Evolutionary conservation across 768 basidiomycete species (phyloP), one percentile per base, ranked within the genome.

Genomic region (Leccinum barrowsii): DNA sequence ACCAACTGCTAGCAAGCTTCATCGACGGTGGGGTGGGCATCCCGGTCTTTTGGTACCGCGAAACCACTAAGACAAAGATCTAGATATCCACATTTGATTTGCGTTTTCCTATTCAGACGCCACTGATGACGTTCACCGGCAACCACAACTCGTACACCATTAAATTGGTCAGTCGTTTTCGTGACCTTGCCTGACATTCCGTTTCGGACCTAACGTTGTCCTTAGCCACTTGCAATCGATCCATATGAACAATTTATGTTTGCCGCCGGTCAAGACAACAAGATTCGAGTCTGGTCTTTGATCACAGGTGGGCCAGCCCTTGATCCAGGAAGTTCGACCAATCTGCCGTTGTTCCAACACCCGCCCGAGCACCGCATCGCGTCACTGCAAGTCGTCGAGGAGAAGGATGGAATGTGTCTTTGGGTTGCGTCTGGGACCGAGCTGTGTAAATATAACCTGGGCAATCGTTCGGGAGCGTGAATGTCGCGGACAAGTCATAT

Each of bases 281-380:
- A 77, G 32, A 79, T 91, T 58, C 82, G 87, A 22, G 80, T 79
- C 3, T 92, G 90, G 90, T 87, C 87, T 11, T 68, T 91, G 8
- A 76, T 70, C 15, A 81, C 79, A 7, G 89, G 87, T 5, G 72
- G 71, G 22, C 59, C 58, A 12, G 60, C 67, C 21, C 65, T 74
- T 40, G 35, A 68, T 57, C 49, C 67, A 21, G 44, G 42, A 55
- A 49, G 30, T 21, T 30, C 52, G 3, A 26, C 22, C 26, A 21
- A 55, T 50, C 59, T 49, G 37, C 21, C 75, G 68, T 61, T 75
- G 76, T 44, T 78, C 79, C 54, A 63, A 56, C 13, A 56, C 63
- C 17, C 57, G 55, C 57, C 82, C 77, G 68, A 60, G 72, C 21
- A 70, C 3, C 76, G 74, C 1, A 66, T 87, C 5, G 67, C 73